phyloP scores from a whole-genome alignment of 2,329 filamentous ascomycete species.

The Phaeosphaeriaceae sp. region DNA sequence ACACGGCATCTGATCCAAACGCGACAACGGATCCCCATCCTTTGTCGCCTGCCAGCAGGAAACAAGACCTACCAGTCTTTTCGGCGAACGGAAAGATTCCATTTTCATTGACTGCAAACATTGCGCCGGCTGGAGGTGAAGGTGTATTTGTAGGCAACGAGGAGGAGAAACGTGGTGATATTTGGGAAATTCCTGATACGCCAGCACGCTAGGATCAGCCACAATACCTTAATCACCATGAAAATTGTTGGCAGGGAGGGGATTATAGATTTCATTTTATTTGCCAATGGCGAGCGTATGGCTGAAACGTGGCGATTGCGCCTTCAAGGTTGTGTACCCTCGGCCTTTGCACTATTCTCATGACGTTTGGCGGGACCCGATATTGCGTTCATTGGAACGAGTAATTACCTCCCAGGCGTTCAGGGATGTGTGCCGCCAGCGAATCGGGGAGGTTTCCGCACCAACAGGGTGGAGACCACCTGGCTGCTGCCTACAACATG shows the following conservation, averaged over 20 bases:
- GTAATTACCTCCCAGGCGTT: conserved; percentile 3
- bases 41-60: conserved; percentile 43
- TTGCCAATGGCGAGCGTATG: background rate
- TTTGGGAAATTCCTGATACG: conserved; percentile 57
- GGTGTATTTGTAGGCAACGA: conserved; percentile 5
- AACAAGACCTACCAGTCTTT: conserved; percentile 57
- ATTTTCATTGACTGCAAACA: conserved; percentile 37
- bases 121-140: conserved; percentile 25
- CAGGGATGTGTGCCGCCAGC: background rate
- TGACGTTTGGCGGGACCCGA: background rate
- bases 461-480: background rate
- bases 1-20: conserved; percentile 24
- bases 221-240: background rate
- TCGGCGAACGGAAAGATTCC: conserved; percentile 49
- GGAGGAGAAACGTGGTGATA: conserved; percentile 24
- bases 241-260: too few relatives aligned
- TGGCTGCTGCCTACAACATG: too few relatives aligned
- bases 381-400: background rate
- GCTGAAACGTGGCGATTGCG: background rate
- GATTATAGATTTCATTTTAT: background rate
- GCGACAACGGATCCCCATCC: conserved; percentile 15
- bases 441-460: conserved; percentile 4
- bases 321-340: background rate
- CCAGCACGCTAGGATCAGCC: conserved; percentile 35
- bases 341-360: background rate